Conservation (phyloP, 805 yeast species). For the Metschnikowia koreensis region DNA sequence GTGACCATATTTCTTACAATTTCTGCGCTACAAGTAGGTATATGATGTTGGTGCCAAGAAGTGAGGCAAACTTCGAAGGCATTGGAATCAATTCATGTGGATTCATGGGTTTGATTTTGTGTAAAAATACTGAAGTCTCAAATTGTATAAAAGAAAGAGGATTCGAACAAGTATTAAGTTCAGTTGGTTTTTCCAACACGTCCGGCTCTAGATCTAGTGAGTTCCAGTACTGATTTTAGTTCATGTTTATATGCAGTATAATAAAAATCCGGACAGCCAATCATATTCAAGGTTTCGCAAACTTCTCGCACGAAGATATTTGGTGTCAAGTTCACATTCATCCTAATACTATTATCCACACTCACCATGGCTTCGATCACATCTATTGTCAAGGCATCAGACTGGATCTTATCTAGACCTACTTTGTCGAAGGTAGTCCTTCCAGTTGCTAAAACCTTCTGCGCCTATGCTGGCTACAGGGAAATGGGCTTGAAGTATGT, state of each 20-base stretch:
- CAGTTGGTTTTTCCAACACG: slow-evolving; percentile 65
- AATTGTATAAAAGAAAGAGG: slow-evolving; percentile 48
- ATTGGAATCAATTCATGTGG: slow-evolving; percentile 81
- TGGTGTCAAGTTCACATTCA: not conserved
- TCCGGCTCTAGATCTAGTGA: slow-evolving; percentile 58
- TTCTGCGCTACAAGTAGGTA: slow-evolving; percentile 77
- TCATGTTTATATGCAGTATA: not conserved
- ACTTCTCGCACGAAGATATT: slow-evolving; percentile 8
- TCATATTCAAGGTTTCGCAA: slow-evolving; percentile 14
- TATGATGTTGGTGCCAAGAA: slow-evolving; percentile 85
- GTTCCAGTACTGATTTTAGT: slow-evolving; percentile 51
- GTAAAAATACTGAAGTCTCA: slow-evolving; percentile 60
- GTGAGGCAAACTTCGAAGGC: slow-evolving; percentile 49
- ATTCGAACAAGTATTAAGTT: slow-evolving; percentile 52
- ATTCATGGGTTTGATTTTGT: slow-evolving; percentile 71
- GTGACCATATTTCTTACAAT: slow-evolving; percentile 65
- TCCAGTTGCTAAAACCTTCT: slow-evolving; percentile 77
- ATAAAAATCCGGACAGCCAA: slow-evolving; percentile 10
- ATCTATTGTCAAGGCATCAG: slow-evolving; percentile 69
- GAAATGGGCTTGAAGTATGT: slow-evolving; percentile 76
- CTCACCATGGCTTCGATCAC: slow-evolving; percentile 57
- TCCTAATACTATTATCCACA: not conserved
- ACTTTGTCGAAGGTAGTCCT: slow-evolving; percentile 68
- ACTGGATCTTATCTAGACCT: slow-evolving; percentile 79
- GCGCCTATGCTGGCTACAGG: slow-evolving; percentile 85